Percentiles rank a stretch among this genome's conserved stretches.
Conservation (phyloP, 1,284 basidiomycete genomes). For the Coniferiporia weirii region DNA sequence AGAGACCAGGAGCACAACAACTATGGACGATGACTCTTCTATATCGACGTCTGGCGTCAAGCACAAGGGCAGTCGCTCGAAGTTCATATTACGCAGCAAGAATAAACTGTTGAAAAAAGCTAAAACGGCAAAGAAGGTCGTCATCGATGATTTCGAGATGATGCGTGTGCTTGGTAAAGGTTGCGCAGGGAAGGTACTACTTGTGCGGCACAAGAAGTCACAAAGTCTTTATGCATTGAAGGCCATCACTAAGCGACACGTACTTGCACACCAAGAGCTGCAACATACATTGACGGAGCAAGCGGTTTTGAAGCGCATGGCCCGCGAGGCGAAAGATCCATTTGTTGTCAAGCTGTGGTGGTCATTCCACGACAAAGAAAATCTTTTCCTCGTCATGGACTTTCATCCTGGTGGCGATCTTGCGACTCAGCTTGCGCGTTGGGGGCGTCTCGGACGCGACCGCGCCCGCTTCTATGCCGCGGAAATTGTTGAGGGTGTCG, state of each 20-base stretch:
- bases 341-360: constrained; percentile 94
- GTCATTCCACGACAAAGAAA: constrained; percentile 95
- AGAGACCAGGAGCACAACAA: constrained; percentile 35
- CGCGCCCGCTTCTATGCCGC: constrained; percentile 93
- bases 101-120: constrained; percentile 36
- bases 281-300: constrained; percentile 95
- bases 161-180: constrained; percentile 94
- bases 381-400: constrained; percentile 90
- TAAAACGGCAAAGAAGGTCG: constrained; percentile 62
- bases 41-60: constrained; percentile 44
- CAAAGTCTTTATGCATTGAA: constrained; percentile 85
- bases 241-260: constrained; percentile 94
- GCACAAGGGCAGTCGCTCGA: constrained; percentile 51
- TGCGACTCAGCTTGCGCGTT: constrained; percentile 91
- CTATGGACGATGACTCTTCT: constrained; percentile 57
- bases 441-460: constrained; percentile 88
- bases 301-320: constrained; percentile 87
- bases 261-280: constrained; percentile 91
- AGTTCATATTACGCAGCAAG: constrained; percentile 43
- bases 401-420: constrained; percentile 96
- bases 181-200: constrained; percentile 89
- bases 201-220: constrained; percentile 75
- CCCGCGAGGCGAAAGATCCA: constrained; percentile 73
- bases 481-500: constrained; percentile 93
- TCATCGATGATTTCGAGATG: constrained; percentile 92